phyloP scores from a whole-genome alignment of 345 rosid genomes.

The Salix purpurea region DNA sequence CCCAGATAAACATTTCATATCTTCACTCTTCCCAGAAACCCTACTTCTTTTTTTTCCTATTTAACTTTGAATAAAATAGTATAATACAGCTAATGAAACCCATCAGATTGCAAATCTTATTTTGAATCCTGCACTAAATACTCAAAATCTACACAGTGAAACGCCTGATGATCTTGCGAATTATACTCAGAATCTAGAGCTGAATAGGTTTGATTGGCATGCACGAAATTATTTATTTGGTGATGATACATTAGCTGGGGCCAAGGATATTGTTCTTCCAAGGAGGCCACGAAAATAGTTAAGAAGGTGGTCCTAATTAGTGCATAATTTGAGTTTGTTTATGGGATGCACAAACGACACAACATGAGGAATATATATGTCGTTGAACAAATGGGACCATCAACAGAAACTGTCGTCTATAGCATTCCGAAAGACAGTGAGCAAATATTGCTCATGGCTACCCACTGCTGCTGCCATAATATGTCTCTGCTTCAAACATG shows the following conservation, averaged over 20 bases:
- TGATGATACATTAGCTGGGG: neutral
- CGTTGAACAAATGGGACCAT: neutral
- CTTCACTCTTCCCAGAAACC: neutral
- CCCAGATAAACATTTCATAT: neutral
- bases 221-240: too few species aligned
- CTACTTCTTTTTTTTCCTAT: neutral
- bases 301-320: neutral
- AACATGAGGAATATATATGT: slow-evolving; percentile 2
- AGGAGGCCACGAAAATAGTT: neutral
- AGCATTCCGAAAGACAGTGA: neutral
- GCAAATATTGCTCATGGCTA: neutral
- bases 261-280: neutral
- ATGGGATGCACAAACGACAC: neutral
- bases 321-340: neutral
- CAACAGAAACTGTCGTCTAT: neutral
- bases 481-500: slow-evolving; percentile 5
- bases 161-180: neutral
- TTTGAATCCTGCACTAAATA: neutral
- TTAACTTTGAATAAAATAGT: neutral
- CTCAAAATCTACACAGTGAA: neutral
- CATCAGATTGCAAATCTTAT: neutral
- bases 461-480: neutral
- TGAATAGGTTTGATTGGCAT: too few species aligned
- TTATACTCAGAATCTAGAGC: too few species aligned
- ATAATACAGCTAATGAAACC: too few species aligned